Percentiles rank a stretch among this genome's conserved stretches.
Conservation (phyloP, 75 land plant genomes). For the Chamaecyparis obtusa region DNA sequence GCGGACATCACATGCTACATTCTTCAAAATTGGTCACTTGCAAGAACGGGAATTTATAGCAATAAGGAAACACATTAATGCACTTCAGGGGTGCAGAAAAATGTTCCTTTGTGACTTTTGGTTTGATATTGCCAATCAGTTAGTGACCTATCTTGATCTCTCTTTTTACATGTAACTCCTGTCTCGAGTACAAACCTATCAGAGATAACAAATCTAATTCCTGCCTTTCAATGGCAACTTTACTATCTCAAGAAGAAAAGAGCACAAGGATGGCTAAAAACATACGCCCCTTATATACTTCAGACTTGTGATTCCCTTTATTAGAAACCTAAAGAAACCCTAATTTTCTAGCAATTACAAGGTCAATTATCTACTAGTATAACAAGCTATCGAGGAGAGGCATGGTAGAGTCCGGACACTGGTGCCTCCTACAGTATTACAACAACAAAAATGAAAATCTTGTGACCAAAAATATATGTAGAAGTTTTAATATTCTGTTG, state of each 20-base stretch:
- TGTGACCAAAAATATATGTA: neutral
- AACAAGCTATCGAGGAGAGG: neutral
- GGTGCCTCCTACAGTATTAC: neutral
- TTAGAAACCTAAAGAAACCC: neutral
- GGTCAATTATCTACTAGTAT: neutral
- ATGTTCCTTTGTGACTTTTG: neutral
- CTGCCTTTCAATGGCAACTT: neutral
- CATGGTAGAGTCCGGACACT: neutral
- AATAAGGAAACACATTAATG: neutral
- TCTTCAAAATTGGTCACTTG: neutral
- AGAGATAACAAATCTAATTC: neutral
- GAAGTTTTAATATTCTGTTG: neutral
- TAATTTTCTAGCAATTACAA: neutral
- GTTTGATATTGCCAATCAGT: neutral
- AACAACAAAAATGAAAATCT: neutral
- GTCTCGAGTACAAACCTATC: neutral
- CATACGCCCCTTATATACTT: neutral
- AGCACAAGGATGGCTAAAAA: neutral
- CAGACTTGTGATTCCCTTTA: neutral
- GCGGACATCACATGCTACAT: no score
- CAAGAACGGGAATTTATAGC: neutral
- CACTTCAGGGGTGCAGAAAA: neutral
- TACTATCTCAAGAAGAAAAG: neutral
- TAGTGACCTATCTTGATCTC: slow-evolving; percentile 2
- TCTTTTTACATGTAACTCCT: neutral